Percentiles rank a stretch among this genome's conserved stretches.
Conservation (phyloP, 352 stramenopile species). For the Phytophthora macrochlamydospora region DNA sequence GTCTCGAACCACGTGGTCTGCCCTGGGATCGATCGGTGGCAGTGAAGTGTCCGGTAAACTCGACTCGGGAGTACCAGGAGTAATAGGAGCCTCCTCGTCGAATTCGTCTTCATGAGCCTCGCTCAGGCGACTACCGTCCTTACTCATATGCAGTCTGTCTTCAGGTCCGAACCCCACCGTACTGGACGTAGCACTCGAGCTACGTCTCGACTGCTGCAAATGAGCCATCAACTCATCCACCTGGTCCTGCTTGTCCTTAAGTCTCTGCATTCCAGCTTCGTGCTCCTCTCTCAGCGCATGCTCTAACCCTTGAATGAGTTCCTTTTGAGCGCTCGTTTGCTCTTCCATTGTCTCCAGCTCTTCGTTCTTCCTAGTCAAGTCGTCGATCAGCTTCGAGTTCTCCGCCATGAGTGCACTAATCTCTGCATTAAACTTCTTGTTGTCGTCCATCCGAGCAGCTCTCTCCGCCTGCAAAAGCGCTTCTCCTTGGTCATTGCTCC, state of each 20-base stretch:
- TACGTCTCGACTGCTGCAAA: constrained; percentile 54
- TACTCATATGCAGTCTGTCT: constrained; percentile 11
- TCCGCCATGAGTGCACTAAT: constrained; percentile 66
- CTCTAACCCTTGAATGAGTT: constrained; percentile 63
- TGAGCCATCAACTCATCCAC: constrained; percentile 66
- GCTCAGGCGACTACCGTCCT: constrained; percentile 31
- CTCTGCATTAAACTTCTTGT: constrained; percentile 51
- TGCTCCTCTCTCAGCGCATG: constrained; percentile 63
- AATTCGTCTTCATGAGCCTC: constrained; percentile 31
- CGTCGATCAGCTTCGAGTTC: constrained; percentile 74
- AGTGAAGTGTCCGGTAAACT: constrained; percentile 60
- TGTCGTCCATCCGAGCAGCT: constrained; percentile 37
- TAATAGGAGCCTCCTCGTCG: constrained; percentile 65
- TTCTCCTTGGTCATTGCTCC: constrained; percentile 43
- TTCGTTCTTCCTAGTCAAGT: constrained; percentile 70
- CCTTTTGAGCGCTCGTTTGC: constrained; percentile 63
- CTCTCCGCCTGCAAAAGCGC: constrained; percentile 40
- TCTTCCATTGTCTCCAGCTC: constrained; percentile 70
- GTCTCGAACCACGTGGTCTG: constrained; percentile 66
- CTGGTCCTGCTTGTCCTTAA: constrained; percentile 77
- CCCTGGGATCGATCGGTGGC: constrained; percentile 51
- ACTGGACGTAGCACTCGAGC: constrained; percentile 52
- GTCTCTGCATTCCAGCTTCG: constrained; percentile 57
- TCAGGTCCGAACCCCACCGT: constrained; percentile 53
- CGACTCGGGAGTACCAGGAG: constrained; percentile 73